Conservation (phyloP, 179 eudicot species). For the Drosera spatulata region DNA sequence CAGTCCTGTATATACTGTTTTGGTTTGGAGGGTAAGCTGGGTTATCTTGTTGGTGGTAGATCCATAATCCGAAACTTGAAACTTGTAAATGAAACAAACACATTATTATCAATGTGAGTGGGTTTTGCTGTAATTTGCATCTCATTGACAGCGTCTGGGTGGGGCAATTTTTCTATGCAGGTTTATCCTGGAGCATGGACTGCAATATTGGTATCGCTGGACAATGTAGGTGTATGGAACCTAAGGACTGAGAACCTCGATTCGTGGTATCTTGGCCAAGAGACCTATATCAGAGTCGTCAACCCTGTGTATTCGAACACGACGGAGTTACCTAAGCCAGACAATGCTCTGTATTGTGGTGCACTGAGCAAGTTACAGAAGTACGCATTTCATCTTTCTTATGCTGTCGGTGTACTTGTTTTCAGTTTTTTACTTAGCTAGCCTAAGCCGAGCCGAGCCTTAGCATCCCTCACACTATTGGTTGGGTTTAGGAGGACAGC, state of each 20-base stretch:
- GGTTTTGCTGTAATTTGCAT: neutral
- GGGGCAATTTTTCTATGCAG: too few species aligned
- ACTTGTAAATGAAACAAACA: too few species aligned
- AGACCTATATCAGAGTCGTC: constrained; percentile 63
- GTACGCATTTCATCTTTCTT: constrained; percentile 20
- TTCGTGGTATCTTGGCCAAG: too few species aligned
- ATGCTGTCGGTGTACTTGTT: neutral
- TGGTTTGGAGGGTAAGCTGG: too few species aligned
- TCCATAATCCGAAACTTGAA: neutral
- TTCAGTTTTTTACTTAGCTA: too few species aligned
- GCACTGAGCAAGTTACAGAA: constrained; percentile 57
- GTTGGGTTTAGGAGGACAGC: too few species aligned
- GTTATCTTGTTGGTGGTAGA: too few species aligned
- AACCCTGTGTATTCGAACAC: constrained; percentile 60
- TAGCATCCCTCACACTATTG: too few species aligned
- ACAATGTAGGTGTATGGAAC: constrained; percentile 89
- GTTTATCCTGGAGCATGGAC: constrained; percentile 98
- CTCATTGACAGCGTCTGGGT: neutral
- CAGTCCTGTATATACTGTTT: too few species aligned
- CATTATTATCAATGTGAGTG: too few species aligned
- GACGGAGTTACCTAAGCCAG: constrained; percentile 64
- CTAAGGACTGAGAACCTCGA: constrained; percentile 77
- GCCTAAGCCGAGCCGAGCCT: too few species aligned
- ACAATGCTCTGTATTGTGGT: constrained; percentile 73
- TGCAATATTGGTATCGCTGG: constrained; percentile 65